A percentile compares a stretch with the other conserved stretches of the same genome.
Evolutionary conservation across 768 basidiomycete genomes (phyloP).

Genomic region (Lepiota brunneoincarnata): DNA sequence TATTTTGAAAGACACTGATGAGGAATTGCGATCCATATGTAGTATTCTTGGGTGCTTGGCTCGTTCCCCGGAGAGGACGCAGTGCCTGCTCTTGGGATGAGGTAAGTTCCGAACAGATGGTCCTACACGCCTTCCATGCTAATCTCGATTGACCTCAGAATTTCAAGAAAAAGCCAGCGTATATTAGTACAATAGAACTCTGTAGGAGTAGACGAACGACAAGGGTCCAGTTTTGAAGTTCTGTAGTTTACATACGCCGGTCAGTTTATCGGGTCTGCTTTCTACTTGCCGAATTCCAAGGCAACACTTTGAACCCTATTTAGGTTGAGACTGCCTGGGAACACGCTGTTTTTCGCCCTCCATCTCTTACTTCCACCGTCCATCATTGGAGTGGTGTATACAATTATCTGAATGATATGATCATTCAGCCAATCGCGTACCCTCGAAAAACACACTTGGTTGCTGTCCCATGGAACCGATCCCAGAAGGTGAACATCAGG

Average conservation of each 20-base stretch:
- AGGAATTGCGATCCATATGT: not conserved
- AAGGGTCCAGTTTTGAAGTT: too few relatives aligned
- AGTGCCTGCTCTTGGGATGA: constrained; percentile 36
- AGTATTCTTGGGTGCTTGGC: constrained; percentile 40
- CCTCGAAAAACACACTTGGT: too few relatives aligned
- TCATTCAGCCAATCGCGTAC: constrained; percentile 15
- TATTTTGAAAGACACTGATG: not conserved
- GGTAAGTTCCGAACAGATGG: constrained; percentile 15
- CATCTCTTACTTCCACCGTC: too few relatives aligned
- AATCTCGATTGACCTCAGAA: not conserved
- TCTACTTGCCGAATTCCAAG: too few relatives aligned
- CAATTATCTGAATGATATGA: not conserved
- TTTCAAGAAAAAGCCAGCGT: constrained; percentile 16
- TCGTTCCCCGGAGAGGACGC: constrained; percentile 35
- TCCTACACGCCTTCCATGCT: too few relatives aligned
- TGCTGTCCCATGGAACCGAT: constrained; percentile 9
- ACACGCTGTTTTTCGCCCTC: too few relatives aligned
- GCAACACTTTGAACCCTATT: too few relatives aligned
- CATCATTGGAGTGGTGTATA: too few relatives aligned
- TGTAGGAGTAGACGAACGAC: too few relatives aligned
- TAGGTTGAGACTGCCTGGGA: too few relatives aligned
- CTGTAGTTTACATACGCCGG: too few relatives aligned
- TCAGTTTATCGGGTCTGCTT: too few relatives aligned
- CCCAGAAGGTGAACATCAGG: constrained; percentile 21
- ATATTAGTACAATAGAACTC: constrained; percentile 8